Conservation (phyloP, 345 rosid species). For the Salix udensis region DNA sequence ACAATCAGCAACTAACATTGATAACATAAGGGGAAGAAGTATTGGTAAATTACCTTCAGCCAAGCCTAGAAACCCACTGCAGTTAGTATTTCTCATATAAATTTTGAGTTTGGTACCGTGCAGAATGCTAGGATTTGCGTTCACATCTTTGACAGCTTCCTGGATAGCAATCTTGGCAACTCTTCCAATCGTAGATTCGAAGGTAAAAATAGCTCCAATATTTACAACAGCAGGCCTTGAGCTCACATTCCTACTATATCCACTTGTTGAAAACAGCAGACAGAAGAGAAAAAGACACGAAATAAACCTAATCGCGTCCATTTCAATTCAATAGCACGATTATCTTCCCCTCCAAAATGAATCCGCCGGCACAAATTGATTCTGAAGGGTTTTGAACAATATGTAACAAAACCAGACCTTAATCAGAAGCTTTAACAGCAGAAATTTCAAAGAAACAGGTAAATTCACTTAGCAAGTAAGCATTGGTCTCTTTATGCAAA, state of each 20-base stretch:
- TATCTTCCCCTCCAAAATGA: constrained; percentile 13
- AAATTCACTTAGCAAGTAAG: background rate
- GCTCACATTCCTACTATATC: constrained; percentile 37
- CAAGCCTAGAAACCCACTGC: constrained; percentile 90
- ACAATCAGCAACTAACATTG: background rate
- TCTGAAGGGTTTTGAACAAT: constrained; percentile 11
- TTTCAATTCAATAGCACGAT: constrained; percentile 19
- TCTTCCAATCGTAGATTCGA: constrained; percentile 64
- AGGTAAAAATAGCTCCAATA: constrained; percentile 67
- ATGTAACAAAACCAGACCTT: background rate
- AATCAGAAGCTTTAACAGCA: background rate
- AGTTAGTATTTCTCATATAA: constrained; percentile 51
- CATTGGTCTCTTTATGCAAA: background rate
- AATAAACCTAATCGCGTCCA: constrained; percentile 34
- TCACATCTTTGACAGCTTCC: constrained; percentile 88
- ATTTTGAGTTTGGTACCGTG: constrained; percentile 48
- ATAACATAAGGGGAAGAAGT: background rate
- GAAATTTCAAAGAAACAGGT: background rate
- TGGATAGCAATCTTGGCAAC: constrained; percentile 82
- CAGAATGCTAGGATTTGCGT: constrained; percentile 60
- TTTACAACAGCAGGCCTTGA: constrained; percentile 61
- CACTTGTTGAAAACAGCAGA: constrained; percentile 30
- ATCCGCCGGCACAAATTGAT: constrained; percentile 8
- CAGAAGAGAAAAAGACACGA: constrained; percentile 30
- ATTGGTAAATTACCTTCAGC: constrained; percentile 57